Evolutionary conservation across 2,329 filamentous ascomycete genomes (phyloP), one percentile per base, ranked within the genome.

Genomic region (Xylariomycetidae sp.): DNA sequence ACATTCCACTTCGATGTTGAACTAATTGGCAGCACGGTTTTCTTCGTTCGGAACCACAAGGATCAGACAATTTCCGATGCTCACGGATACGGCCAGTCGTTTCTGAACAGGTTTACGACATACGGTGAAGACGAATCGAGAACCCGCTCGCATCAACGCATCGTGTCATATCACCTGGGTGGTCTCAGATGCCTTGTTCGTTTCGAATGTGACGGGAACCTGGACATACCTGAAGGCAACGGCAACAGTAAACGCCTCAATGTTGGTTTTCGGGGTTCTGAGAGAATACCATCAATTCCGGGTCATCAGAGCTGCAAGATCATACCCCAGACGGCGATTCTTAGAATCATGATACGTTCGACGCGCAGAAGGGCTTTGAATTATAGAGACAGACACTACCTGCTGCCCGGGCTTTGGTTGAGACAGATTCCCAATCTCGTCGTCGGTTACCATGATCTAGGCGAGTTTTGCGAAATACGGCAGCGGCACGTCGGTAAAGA

Each of bases 1-100:
- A 48, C 46, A 4, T 51, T 51, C 32, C 38, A 46, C 19, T 49
- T 48, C 14, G 39, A 50, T 19, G 40, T 45, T 24, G 49, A 53
- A 24, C 34, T 49, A 25, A 23, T 53, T 29, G 47, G 46, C 8
- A 43, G 49, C 17, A 51, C 47, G 3, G 35, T 51, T 12, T 53
- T 51, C 32, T 19, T 53, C 3, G 25, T 47, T 29, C 42, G 40
- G 16, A 53, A 49, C 29, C 18, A 20, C 15, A 40, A 40, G 8
- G 26, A 40, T 6, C 25, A 48, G 23, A 18, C 48, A 10, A 52
- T 52, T 20, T 41, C 42, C 7, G 43, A 39, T 16, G 44, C 50
- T 32, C 38, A 34, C 16, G 48, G 47, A 18, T 47, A 43, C 28
- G 48, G 44, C 6, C 43, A 47, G 36, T 46, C 43, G 6, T 52